Base-by-base conservation (phyloP, 345 rosid species). In the Stellera chamaejasme region DNA sequence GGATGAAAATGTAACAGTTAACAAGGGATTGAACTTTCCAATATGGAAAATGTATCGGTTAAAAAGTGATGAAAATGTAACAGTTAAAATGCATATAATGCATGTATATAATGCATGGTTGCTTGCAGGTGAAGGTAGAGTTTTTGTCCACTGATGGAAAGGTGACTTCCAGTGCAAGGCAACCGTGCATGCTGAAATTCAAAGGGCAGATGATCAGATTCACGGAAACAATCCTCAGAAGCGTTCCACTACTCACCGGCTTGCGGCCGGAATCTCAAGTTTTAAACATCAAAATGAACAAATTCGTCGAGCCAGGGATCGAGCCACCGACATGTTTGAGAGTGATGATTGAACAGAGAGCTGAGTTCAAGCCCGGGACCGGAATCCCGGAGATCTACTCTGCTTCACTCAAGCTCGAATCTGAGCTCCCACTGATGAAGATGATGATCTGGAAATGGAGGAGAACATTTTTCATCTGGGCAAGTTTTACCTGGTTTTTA, bases 371-470 rank as follows among this genome's bases (percentile, higher is more conserved):
- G 46, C 49, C 63, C 0, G 81, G 75, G 2, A 70, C 66, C 3
- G 77, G 73, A 1, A 64, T 69, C 26, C 81, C 77, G 16, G 72
- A 76, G 55, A 56, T 76, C 6, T 69, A 76, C 42, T 48, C 69
- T 42, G 75, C 77, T 12, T 57, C 72, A 13, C 23, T 75, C 1
- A 48, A 50, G 10, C 62, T 76, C 5, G 59, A 64, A 53, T 76
- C 74, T 11, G 54, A 48, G 8, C 54, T 49, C 5, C 67, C 67
- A 45, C 54, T 7, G 2, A 14, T 63, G 27, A 63, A 56, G 15
- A 48, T 16, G 42, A 42, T 63, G 53, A 41, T 63, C 25, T 55
- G 60, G 67, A 36, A 5, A 36, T 63, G 67, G 67, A 63, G 67
- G 39, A 39, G 52, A 41, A 63, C 61, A 11, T 11, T 48, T 32